phyloP scores from a whole-genome alignment of 805 yeast species.

The Zygoascus ofunaensis region DNA sequence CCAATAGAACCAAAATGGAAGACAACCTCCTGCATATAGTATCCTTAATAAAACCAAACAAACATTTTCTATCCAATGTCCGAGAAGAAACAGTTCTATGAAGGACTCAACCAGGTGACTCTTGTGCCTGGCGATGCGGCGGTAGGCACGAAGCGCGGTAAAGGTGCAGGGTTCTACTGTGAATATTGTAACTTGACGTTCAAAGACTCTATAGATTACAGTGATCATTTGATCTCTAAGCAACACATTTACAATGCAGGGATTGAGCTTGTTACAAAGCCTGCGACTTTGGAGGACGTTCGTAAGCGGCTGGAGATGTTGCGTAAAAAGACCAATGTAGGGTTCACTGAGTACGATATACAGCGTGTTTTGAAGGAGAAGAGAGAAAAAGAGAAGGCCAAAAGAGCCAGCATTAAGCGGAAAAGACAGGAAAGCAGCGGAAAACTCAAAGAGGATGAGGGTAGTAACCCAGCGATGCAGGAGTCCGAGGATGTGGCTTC shows the following conservation, averaged over 20 bases:
- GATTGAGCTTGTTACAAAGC: conserved; percentile 31
- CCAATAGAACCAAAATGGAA: no score
- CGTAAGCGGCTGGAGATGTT: conserved; percentile 31
- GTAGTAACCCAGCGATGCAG: conserved; percentile 11
- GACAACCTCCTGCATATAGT: no score
- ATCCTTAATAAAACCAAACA: no score
- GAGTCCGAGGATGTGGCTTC: conserved; percentile 24
- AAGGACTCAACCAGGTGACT: conserved; percentile 27
- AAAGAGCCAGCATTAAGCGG: conserved; percentile 12
- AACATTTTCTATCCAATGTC: no score
- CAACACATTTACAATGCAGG: conserved; percentile 39
- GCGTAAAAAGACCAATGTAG: conserved; percentile 24
- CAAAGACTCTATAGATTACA: conserved; percentile 70
- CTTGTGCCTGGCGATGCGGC: conserved; percentile 28
- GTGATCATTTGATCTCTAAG: conserved; percentile 76
- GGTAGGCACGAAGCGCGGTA: conserved; percentile 34
- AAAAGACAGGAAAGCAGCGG: no score
- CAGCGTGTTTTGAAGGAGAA: conserved; percentile 35
- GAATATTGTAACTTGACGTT: conserved; percentile 69
- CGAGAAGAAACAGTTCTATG: conserved; percentile 11
- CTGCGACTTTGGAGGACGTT: conserved; percentile 43
- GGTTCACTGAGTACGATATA: conserved; percentile 27
- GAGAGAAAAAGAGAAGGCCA: conserved; percentile 24
- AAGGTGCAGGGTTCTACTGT: conserved; percentile 78
- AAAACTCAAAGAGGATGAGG: conserved; percentile 11